These are phyloP conservation scores for Aspergillus cristatus DNA, from an alignment of 495 filamentous ascomycete species.

Conservation along the genomic window DNA sequence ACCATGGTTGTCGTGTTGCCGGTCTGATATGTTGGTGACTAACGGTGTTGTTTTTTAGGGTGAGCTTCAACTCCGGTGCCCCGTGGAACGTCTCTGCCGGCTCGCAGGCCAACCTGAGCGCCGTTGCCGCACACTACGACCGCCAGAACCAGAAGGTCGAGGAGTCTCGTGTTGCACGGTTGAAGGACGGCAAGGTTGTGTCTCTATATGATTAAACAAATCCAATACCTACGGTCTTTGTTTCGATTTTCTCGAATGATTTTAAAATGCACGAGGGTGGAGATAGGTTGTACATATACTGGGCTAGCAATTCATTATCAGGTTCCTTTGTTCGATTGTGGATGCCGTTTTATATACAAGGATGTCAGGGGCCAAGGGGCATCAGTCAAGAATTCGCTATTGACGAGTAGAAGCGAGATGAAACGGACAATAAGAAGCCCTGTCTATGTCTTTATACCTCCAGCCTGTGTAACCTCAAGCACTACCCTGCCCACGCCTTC, in stretches of 20 bases:
- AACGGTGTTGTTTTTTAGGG: conserved; percentile 23
- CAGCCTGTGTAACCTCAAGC: conserved; percentile 26
- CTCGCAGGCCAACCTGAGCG: conserved; percentile 48
- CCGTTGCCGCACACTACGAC: conserved; percentile 54
- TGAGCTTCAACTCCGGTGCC: conserved; percentile 47
- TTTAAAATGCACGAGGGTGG: conserved; percentile 14
- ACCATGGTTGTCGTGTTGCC: conserved; percentile 2
- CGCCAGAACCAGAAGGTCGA: conserved; percentile 47
- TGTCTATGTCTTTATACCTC: neutral
- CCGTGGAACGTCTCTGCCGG: conserved; percentile 59
- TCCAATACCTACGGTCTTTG: no score
- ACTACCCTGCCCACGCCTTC: conserved; percentile 41
- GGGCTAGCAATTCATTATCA: conserved; percentile 5
- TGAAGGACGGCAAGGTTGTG: conserved; percentile 36
- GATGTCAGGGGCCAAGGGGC: neutral
- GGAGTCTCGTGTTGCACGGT: conserved; percentile 32
- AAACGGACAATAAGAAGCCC: no score
- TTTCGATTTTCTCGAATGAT: no score
- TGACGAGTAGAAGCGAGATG: no score
- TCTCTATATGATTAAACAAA: conserved; percentile 33
- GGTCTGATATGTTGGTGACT: neutral
- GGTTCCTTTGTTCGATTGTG: conserved; percentile 17
- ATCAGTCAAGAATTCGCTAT: no score
- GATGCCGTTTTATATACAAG: neutral
- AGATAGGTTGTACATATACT: conserved; percentile 35